These are phyloP conservation scores for Hypoxylon lenormandii DNA, from an alignment of 495 filamentous ascomycete species.

Conservation along the genomic window DNA sequence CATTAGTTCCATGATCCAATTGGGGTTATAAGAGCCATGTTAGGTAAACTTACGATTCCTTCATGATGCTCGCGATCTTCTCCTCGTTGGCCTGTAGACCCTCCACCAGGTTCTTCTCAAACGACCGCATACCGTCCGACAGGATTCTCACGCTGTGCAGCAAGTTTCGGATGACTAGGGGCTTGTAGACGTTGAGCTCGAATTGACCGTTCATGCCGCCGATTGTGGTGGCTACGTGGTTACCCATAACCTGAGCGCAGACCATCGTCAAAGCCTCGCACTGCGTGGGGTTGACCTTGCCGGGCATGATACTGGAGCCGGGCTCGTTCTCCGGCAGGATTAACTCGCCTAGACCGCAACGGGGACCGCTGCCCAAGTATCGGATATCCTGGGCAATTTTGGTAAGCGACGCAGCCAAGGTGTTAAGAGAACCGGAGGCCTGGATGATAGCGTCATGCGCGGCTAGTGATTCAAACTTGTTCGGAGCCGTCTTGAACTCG, in stretches of 20 bases:
- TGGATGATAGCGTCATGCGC: slow-evolving; percentile 96
- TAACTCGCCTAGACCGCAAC: slow-evolving; percentile 94
- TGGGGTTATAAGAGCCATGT: not conserved
- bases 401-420: slow-evolving; percentile 88
- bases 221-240: slow-evolving; percentile 89
- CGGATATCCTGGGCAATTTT: slow-evolving; percentile 99
- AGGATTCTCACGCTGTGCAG: slow-evolving; percentile 89
- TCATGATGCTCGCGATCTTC: slow-evolving; percentile 84
- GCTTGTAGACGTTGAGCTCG: slow-evolving; percentile 99
- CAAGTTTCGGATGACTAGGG: slow-evolving; percentile 91
- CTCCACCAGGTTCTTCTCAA: slow-evolving; percentile 89
- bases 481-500: slow-evolving; percentile 94
- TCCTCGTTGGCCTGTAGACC: slow-evolving; percentile 93
- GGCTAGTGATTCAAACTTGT: slow-evolving; percentile 99
- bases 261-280: slow-evolving; percentile 98
- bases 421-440: slow-evolving; percentile 92
- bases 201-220: slow-evolving; percentile 98
- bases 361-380: slow-evolving; percentile 93
- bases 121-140: slow-evolving; percentile 90
- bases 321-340: slow-evolving; percentile 96
- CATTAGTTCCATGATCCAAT: slow-evolving; percentile 13
- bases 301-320: slow-evolving; percentile 96
- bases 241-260: slow-evolving; percentile 97
- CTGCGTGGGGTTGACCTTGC: slow-evolving; percentile 99
- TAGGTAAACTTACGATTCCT: slow-evolving; percentile 77